Conservation (phyloP, 2,329 filamentous ascomycete species). For the Thelonectria olida region DNA sequence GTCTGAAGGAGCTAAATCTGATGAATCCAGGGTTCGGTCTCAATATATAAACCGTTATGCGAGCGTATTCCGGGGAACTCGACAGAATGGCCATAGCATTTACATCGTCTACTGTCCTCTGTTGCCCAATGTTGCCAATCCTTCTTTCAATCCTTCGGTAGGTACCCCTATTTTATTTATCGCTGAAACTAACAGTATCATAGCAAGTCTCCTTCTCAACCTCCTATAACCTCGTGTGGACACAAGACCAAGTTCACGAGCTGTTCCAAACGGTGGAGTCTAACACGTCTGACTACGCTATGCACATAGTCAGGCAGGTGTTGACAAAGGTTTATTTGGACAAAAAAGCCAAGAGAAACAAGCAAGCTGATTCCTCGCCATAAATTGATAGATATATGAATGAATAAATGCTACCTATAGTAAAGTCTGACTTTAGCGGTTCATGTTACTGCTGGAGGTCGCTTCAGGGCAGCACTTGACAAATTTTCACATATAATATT, state of each 20-base stretch:
- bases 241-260: slow-evolving; percentile 25
- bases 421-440: too few relatives aligned
- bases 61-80: slow-evolving; percentile 24
- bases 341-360: slow-evolving; percentile 5
- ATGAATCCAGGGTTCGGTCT: background rate
- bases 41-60: slow-evolving; percentile 20
- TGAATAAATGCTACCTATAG: too few relatives aligned
- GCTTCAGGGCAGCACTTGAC: too few relatives aligned
- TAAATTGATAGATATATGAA: background rate
- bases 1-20: fast-evolving
- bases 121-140: slow-evolving; percentile 20
- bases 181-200: background rate
- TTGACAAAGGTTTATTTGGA: slow-evolving; percentile 22
- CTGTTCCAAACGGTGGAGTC: slow-evolving; percentile 19
- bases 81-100: slow-evolving; percentile 12
- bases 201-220: slow-evolving; percentile 32
- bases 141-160: slow-evolving; percentile 27
- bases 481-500: too few relatives aligned
- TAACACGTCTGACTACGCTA: slow-evolving; percentile 25
- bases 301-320: slow-evolving; percentile 24
- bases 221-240: slow-evolving; percentile 37
- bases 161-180: background rate
- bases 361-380: background rate
- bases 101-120: slow-evolving; percentile 35
- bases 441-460: too few relatives aligned